A percentile compares a stretch with the other conserved stretches of the same genome.
These are phyloP conservation scores for Coemansia sp. DNA, from an alignment of 192 early-diverging fungal species.

Conservation along the genomic window DNA sequence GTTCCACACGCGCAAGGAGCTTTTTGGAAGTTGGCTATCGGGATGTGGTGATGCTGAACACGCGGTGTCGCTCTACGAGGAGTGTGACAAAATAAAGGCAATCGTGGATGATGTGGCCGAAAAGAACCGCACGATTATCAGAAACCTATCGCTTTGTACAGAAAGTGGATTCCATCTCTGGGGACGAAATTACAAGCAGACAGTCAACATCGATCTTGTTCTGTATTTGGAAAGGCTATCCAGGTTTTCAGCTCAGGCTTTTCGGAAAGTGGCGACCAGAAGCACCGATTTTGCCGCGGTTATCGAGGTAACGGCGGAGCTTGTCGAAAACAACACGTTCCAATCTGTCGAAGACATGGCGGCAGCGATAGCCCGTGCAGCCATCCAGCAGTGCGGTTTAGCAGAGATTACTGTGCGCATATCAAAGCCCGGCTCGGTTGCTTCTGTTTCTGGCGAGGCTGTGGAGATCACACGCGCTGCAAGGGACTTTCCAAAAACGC, in stretches of 20 bases:
- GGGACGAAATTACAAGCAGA: constrained; percentile 93
- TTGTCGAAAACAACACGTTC: constrained; percentile 85
- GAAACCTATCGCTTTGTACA: constrained; percentile 75
- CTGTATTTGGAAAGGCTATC: constrained; percentile 31
- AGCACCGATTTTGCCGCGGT: constrained; percentile 87
- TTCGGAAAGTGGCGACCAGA: constrained; percentile 63
- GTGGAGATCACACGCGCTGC: constrained; percentile 85
- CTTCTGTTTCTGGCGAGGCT: constrained; percentile 86
- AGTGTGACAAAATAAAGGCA: not conserved
- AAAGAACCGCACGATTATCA: constrained; percentile 86
- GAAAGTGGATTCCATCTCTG: constrained; percentile 95
- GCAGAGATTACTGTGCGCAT: constrained; percentile 86
- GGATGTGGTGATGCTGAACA: not conserved
- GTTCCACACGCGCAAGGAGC: constrained; percentile 70
- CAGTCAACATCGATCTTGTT: constrained; percentile 74
- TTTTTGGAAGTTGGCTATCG: constrained; percentile 42
- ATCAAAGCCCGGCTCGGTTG: constrained; percentile 91
- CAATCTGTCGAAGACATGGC: constrained; percentile 94
- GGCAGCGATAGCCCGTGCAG: constrained; percentile 74
- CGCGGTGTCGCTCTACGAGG: not conserved
- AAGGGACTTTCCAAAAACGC: constrained; percentile 40
- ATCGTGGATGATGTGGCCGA: constrained; percentile 26
- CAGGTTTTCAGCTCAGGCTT: not conserved
- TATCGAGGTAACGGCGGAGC: constrained; percentile 73
- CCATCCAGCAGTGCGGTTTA: constrained; percentile 79